These are phyloP conservation scores for Chaetomiaceae sp. DNA, from an alignment of 2,329 filamentous ascomycete genomes.

Conservation along the genomic window DNA sequence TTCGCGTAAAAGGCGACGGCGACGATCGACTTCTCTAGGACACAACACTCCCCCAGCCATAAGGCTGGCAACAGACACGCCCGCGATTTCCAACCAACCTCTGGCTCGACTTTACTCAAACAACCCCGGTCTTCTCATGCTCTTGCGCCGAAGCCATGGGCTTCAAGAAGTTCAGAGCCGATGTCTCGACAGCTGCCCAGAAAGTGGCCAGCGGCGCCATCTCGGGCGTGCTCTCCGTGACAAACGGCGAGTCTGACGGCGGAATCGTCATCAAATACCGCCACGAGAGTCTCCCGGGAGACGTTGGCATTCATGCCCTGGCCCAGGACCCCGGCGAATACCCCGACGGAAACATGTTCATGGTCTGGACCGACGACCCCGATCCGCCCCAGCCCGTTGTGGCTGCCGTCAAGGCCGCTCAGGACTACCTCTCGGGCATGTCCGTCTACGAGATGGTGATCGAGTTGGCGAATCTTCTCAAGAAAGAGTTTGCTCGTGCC, in stretches of 20 bases:
- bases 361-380: conserved; percentile 42
- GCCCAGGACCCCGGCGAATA: conserved; percentile 36
- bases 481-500: conserved; percentile 17
- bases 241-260: conserved; percentile 64
- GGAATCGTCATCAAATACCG: conserved; percentile 60
- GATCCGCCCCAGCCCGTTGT: conserved; percentile 28
- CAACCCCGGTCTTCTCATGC: background rate
- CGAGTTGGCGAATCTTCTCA: conserved; percentile 39
- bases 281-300: conserved; percentile 25
- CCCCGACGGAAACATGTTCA: conserved; percentile 36
- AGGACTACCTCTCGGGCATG: conserved; percentile 41
- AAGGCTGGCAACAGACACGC: background rate
- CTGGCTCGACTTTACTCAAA: background rate
- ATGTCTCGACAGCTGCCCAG: conserved; percentile 44
- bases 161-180: conserved; percentile 59
- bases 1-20: background rate
- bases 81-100: background rate
- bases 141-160: conserved; percentile 47
- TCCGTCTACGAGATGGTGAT: conserved; percentile 46
- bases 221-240: conserved; percentile 50
- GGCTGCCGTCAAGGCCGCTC: conserved; percentile 40
- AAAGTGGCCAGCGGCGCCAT: conserved; percentile 35
- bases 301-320: conserved; percentile 37
- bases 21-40: too few relatives aligned
- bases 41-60: background rate